A percentile compares a stretch with the other conserved stretches of the same genome.
Evolutionary conservation across 169 alveolate species (phyloP).

Genomic region (Neospora caninum): DNA sequence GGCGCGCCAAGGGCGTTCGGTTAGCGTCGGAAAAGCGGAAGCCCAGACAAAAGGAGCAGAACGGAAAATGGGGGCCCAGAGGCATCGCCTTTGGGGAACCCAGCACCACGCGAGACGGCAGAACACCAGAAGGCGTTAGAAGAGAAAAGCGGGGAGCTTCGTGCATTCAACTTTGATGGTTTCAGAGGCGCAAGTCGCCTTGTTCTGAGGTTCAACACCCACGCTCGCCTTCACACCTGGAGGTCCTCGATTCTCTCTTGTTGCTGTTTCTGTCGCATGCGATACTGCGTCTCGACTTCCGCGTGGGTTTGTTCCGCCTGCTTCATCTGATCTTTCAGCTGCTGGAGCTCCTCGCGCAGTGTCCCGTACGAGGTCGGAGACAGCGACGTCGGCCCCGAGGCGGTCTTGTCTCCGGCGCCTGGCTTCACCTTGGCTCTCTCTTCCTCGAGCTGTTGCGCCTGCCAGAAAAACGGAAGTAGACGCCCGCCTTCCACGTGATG

Average conservation of each 20-base stretch:
- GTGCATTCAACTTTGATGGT: too few relatives aligned
- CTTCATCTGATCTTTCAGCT: not conserved
- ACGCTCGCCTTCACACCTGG: not conserved
- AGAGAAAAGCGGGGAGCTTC: too few relatives aligned
- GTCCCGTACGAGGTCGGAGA: not conserved
- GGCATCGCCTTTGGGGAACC: too few relatives aligned
- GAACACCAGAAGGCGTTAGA: too few relatives aligned
- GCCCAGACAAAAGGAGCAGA: too few relatives aligned
- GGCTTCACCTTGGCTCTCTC: not conserved
- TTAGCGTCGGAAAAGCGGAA: too few relatives aligned
- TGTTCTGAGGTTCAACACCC: not conserved
- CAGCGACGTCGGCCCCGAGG: not conserved
- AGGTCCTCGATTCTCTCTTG: not conserved
- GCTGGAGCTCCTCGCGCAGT: not conserved
- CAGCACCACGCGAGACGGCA: too few relatives aligned
- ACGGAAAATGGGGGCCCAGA: too few relatives aligned
- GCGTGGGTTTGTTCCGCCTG: not conserved
- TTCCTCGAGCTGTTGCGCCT: conserved; percentile 21
- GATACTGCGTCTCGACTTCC: not conserved
- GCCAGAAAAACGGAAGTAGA: too few relatives aligned
- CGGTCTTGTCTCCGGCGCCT: not conserved
- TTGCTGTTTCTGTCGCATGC: not conserved
- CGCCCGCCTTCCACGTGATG: too few relatives aligned
- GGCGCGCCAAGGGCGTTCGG: not conserved
- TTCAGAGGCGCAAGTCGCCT: too few relatives aligned